phyloP scores from a whole-genome alignment of 768 basidiomycete species.

The Obba rivulosa region DNA sequence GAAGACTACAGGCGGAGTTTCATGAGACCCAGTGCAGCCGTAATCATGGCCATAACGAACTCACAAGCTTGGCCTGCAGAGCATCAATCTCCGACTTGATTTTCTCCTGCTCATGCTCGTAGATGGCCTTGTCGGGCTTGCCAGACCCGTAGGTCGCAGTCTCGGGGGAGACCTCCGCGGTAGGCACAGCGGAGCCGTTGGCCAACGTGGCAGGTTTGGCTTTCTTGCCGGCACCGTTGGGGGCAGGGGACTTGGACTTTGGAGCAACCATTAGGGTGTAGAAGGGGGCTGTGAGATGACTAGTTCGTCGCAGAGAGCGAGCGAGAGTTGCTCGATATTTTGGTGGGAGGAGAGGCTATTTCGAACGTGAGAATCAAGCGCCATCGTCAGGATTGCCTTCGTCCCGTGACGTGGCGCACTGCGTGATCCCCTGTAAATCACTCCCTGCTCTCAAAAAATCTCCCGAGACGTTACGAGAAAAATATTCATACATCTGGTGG shows the following conservation, averaged over 20 bases:
- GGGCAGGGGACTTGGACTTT: constrained; percentile 48
- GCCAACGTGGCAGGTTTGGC: constrained; percentile 33
- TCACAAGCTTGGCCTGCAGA: constrained; percentile 73
- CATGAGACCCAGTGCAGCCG: constrained; percentile 2
- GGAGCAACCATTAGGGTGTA: constrained; percentile 32
- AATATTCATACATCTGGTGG: too few relatives aligned
- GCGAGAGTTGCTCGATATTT: too few relatives aligned
- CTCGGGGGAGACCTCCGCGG: constrained; percentile 29
- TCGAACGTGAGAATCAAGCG: constrained; percentile 9
- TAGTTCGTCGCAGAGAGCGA: not conserved
- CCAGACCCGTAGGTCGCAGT: constrained; percentile 32
- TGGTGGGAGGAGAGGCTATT: constrained; percentile 12
- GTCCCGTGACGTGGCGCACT: not conserved
- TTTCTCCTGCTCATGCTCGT: constrained; percentile 80
- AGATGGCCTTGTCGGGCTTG: constrained; percentile 81
- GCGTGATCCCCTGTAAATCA: too few relatives aligned
- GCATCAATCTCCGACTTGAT: constrained; percentile 81
- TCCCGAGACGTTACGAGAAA: constrained; percentile 21
- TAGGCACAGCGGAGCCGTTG: constrained; percentile 44
- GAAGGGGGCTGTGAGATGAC: constrained; percentile 8
- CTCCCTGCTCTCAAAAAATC: not conserved
- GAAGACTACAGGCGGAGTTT: constrained; percentile 42
- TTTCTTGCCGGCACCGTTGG: constrained; percentile 34
- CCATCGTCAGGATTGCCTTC: too few relatives aligned
- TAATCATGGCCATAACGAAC: constrained; percentile 25